A percentile compares a stretch with the other conserved stretches of the same genome.
These are phyloP conservation scores for Thelonectria olida DNA, from an alignment of 2,329 filamentous ascomycete genomes.

Conservation along the genomic window DNA sequence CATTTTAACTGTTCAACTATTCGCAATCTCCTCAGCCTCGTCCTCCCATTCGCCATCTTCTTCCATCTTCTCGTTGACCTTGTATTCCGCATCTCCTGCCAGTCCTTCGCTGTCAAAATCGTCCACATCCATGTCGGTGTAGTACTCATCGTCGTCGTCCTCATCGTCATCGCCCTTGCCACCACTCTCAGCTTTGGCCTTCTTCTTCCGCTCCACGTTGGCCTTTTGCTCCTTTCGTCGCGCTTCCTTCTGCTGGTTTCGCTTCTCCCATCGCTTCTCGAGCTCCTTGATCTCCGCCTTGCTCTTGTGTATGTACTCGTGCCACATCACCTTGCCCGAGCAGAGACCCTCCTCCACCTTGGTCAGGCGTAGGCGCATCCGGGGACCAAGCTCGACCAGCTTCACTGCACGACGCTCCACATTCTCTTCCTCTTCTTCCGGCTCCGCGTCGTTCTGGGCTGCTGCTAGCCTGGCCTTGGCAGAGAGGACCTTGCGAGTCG, in stretches of 20 bases:
- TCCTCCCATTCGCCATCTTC: conserved; percentile 63
- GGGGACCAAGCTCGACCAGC: conserved; percentile 88
- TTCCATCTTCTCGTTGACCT: conserved; percentile 59
- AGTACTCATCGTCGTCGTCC: conserved; percentile 52
- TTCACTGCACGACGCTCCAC: conserved; percentile 91
- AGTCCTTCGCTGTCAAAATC: conserved; percentile 62
- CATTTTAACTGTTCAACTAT: conserved; percentile 28
- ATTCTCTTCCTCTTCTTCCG: conserved; percentile 59
- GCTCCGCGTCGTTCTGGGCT: conserved; percentile 50
- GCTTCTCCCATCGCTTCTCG: conserved; percentile 84
- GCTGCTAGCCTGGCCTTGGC: conserved; percentile 57
- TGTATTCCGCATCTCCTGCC: conserved; percentile 60
- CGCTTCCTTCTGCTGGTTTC: conserved; percentile 81
- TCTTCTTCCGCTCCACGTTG: conserved; percentile 88
- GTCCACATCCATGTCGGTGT: conserved; percentile 56
- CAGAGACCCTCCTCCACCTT: conserved; percentile 97
- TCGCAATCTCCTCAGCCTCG: conserved; percentile 54
- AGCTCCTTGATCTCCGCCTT: conserved; percentile 79
- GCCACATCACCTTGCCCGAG: conserved; percentile 93
- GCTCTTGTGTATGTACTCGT: conserved; percentile 90
- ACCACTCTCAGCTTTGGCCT: conserved; percentile 52
- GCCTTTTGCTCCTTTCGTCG: conserved; percentile 85
- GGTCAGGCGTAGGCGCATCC: conserved; percentile 87
- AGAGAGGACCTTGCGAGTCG: conserved; percentile 70
- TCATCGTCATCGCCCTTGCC: conserved; percentile 47